These are phyloP conservation scores for Auricularia sp. DNA, from an alignment of 768 basidiomycete genomes.

Conservation along the genomic window DNA sequence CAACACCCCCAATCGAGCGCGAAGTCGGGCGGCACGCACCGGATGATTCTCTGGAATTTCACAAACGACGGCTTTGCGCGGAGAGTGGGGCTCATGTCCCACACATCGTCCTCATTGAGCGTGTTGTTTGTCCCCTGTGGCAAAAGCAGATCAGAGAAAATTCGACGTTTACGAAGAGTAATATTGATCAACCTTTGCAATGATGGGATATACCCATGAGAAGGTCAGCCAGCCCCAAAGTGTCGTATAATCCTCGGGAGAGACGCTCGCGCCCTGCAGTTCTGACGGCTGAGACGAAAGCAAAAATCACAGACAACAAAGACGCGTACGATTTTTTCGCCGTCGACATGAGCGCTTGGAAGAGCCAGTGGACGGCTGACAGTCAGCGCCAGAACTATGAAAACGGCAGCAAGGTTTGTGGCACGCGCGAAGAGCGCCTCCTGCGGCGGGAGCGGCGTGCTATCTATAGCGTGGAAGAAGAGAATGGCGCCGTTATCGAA, in stretches of 20 bases:
- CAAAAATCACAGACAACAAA: neutral
- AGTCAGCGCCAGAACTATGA: slow-evolving; percentile 36
- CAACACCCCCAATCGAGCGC: neutral
- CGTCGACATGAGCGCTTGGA: slow-evolving; percentile 44
- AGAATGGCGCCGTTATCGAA: slow-evolving; percentile 44
- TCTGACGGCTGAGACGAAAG: neutral
- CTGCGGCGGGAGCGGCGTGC: slow-evolving; percentile 31
- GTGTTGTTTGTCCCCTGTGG: slow-evolving; percentile 40
- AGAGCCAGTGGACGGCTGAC: slow-evolving; percentile 56
- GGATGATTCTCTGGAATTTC: slow-evolving; percentile 27
- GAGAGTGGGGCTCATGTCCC: slow-evolving; percentile 57
- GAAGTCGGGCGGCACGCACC: neutral
- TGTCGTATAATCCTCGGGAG: slow-evolving; percentile 68
- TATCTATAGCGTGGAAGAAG: slow-evolving; percentile 34
- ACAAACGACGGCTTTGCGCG: slow-evolving; percentile 56
- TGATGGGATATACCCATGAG: slow-evolving; percentile 58
- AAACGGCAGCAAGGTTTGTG: slow-evolving; percentile 36
- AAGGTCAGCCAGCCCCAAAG: slow-evolving; percentile 67
- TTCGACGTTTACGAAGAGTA: neutral
- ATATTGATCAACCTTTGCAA: slow-evolving; percentile 30
- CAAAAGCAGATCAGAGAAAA: neutral
- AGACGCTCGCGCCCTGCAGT: slow-evolving; percentile 40
- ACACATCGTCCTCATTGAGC: slow-evolving; percentile 62
- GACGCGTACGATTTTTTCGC: slow-evolving; percentile 52
- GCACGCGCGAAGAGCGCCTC: slow-evolving; percentile 18